These are phyloP conservation scores for Davidsoniella eucalypti DNA, from an alignment of 2,329 filamentous ascomycete genomes.

Conservation along the genomic window DNA sequence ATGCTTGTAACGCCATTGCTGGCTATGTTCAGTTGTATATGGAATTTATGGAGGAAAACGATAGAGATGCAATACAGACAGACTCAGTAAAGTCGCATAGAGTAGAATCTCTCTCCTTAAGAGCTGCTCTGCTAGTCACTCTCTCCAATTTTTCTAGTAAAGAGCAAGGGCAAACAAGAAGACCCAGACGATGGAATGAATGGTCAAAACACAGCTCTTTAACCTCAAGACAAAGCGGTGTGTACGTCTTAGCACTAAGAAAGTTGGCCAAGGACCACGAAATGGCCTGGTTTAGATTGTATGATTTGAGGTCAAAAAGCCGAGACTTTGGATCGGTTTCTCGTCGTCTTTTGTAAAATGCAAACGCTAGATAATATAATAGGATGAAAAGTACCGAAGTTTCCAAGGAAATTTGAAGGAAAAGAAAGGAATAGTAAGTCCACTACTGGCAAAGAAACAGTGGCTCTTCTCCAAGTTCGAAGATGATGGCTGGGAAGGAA, in stretches of 20 bases:
- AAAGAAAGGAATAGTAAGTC: slow-evolving; percentile 3
- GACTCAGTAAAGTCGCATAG: no score
- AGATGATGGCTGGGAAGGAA: no score
- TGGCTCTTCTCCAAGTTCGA: no score
- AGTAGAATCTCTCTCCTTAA: no score
- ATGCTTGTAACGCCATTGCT: slow-evolving; percentile 14
- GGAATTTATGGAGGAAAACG: background rate
- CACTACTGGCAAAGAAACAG: background rate
- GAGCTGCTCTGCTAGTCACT: no score
- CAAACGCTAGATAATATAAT: no score
- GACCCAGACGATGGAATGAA: background rate
- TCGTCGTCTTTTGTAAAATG: no score
- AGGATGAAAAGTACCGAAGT: no score
- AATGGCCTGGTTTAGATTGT: no score
- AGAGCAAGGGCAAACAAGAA: background rate
- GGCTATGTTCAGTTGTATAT: slow-evolving; percentile 5
- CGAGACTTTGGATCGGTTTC: no score
- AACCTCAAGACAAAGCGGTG: background rate
- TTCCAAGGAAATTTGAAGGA: background rate
- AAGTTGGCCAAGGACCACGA: no score
- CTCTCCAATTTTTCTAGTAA: background rate
- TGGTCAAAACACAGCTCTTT: background rate
- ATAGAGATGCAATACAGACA: background rate
- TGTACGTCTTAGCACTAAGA: background rate
- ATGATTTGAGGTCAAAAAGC: no score